These are phyloP conservation scores for Rhodamnia argentea DNA, from an alignment of 345 rosid species.

Conservation along the genomic window DNA sequence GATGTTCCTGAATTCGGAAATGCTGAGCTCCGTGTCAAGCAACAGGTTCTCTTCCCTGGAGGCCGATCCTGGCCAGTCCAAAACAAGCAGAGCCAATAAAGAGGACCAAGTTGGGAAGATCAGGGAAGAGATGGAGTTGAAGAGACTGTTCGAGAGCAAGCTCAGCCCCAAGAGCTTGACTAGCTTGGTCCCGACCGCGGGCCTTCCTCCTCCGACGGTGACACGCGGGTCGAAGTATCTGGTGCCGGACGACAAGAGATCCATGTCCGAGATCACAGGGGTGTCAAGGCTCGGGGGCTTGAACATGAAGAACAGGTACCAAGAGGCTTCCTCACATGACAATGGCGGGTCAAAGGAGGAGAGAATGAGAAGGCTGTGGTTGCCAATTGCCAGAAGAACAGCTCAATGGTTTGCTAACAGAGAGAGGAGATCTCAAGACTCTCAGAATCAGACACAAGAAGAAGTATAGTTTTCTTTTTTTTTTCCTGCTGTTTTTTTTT, in stretches of 20 bases:
- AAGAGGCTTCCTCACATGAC: constrained; percentile 11
- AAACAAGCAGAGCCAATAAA: not conserved
- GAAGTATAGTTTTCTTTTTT: not conserved
- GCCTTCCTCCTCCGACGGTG: not conserved
- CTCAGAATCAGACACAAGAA: not conserved
- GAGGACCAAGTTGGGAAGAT: constrained; percentile 21
- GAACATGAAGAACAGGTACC: constrained; percentile 9
- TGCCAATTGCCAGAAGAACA: constrained; percentile 69
- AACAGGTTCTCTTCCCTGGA: constrained; percentile 29
- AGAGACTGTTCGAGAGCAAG: constrained; percentile 43
- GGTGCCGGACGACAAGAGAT: constrained; percentile 36
- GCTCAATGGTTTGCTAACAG: constrained; percentile 71
- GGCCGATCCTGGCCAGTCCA: not conserved
- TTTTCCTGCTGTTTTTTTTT: not conserved
- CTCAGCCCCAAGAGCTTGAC: not conserved
- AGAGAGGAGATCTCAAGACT: constrained; percentile 29
- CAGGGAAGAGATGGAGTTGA: constrained; percentile 52
- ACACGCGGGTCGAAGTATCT: constrained; percentile 1
- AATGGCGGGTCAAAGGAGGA: constrained; percentile 19
- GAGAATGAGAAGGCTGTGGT: constrained; percentile 46
- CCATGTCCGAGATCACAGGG: constrained; percentile 65
- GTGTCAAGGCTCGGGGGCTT: constrained; percentile 38
- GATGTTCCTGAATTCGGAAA: constrained; percentile 58
- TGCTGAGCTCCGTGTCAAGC: constrained; percentile 45
- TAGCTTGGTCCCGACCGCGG: constrained; percentile 4